These are phyloP conservation scores for Agastache rugosa DNA, from an alignment of 257 asterid genomes.

Conservation along the genomic window DNA sequence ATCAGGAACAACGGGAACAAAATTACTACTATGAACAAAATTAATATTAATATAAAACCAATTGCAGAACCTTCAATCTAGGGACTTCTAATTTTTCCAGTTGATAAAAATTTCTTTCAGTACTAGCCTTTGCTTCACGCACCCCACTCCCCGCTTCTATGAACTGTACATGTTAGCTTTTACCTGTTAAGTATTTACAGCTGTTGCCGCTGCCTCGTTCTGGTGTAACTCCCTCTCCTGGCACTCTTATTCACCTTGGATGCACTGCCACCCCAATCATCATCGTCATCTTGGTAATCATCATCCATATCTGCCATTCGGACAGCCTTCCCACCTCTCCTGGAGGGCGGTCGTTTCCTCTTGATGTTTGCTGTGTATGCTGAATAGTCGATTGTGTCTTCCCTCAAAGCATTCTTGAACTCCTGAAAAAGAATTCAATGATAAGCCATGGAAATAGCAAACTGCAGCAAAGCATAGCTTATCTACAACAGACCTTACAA, in stretches of 20 bases:
- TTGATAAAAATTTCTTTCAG: slow-evolving; percentile 9
- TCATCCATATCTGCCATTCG: slow-evolving; percentile 42
- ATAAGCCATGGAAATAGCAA: neutral
- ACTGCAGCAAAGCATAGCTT: neutral
- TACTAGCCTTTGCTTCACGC: neutral
- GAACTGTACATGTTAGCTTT: slow-evolving; percentile 77
- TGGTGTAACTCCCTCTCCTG: slow-evolving; percentile 56
- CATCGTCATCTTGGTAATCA: slow-evolving; percentile 46
- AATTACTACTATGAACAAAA: slow-evolving; percentile 32
- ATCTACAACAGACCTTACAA: neutral
- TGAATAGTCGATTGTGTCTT: slow-evolving; percentile 68
- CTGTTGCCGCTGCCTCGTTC: slow-evolving; percentile 69
- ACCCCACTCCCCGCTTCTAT: slow-evolving; percentile 43
- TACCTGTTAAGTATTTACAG: slow-evolving; percentile 62
- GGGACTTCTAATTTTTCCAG: slow-evolving; percentile 10
- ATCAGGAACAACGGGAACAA: slow-evolving; percentile 11
- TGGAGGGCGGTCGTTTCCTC: slow-evolving; percentile 59
- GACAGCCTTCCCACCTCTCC: slow-evolving; percentile 51
- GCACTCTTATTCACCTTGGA: slow-evolving; percentile 53
- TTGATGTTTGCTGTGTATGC: slow-evolving; percentile 68
- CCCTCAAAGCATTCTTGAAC: slow-evolving; percentile 64
- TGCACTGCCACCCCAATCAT: slow-evolving; percentile 54
- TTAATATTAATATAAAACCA: slow-evolving; percentile 14
- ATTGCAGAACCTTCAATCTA: slow-evolving; percentile 22
- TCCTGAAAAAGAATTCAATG: slow-evolving; percentile 45